phyloP scores from a whole-genome alignment of 176 grass and related monocot species.

The Poa annua region DNA sequence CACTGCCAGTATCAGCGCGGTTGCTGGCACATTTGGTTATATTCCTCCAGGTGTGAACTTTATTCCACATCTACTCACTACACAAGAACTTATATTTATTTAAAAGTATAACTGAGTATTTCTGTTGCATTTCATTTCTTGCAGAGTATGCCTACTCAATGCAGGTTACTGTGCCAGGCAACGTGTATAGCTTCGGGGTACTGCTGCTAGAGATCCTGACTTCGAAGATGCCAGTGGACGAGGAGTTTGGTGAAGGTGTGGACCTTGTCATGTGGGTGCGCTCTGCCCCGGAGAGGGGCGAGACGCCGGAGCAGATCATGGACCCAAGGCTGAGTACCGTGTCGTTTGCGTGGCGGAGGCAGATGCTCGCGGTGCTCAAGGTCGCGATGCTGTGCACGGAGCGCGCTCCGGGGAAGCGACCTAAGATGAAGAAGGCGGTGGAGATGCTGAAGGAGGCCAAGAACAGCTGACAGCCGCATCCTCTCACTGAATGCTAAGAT shows the following conservation, averaged over 20 bases:
- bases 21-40: constrained; percentile 93
- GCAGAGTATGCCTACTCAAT: constrained; percentile 99
- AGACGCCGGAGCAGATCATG: constrained; percentile 95
- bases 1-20: constrained; percentile 89
- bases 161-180: constrained; percentile 89
- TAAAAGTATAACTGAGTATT: constrained; percentile 13
- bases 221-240: constrained; percentile 76
- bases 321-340: constrained; percentile 82
- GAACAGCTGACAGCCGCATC: constrained; percentile 40
- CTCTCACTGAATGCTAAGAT: constrained; percentile 29
- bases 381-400: constrained; percentile 86
- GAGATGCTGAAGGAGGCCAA: constrained; percentile 92
- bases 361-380: constrained; percentile 89
- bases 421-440: constrained; percentile 87
- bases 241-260: constrained; percentile 81
- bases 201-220: constrained; percentile 88
- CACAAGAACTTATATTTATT: background rate
- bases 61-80: background rate
- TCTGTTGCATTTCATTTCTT: constrained; percentile 34
- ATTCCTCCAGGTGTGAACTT: constrained; percentile 82
- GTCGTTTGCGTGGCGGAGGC: constrained; percentile 86
- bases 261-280: constrained; percentile 98
- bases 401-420: constrained; percentile 61
- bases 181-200: constrained; percentile 97
- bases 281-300: constrained; percentile 57